A percentile compares a stretch with the other conserved stretches of the same genome.
Conservation (phyloP, 495 filamentous ascomycete genomes). For the Talaromyces ruber region DNA sequence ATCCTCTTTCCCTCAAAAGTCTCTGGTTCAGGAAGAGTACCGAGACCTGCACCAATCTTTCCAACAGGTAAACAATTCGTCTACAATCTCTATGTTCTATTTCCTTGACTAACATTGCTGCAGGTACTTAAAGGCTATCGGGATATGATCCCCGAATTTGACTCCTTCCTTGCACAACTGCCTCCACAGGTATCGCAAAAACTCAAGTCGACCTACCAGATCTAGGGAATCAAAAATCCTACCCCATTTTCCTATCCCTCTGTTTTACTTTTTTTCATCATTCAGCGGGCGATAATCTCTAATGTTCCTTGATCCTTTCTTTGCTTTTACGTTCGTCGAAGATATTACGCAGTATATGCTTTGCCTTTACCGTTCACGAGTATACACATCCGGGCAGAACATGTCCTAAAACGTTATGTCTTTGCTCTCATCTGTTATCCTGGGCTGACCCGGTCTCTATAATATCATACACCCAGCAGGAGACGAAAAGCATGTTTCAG, state of each 20-base stretch:
- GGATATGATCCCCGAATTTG: constrained; percentile 76
- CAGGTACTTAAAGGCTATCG: constrained; percentile 79
- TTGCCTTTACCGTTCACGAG: neutral
- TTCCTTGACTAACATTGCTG: neutral
- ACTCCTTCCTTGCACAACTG: constrained; percentile 65
- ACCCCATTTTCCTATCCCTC: neutral
- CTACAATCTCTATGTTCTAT: constrained; percentile 6
- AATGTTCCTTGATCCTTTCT: neutral
- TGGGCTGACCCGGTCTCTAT: neutral
- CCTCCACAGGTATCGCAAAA: constrained; percentile 53
- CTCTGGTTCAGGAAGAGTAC: constrained; percentile 41
- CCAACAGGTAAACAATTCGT: constrained; percentile 38
- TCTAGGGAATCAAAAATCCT: constrained; percentile 17
- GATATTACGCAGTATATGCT: neutral
- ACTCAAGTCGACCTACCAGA: constrained; percentile 35
- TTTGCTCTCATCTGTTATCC: neutral
- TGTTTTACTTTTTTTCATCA: neutral
- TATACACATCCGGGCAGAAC: neutral
- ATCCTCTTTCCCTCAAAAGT: constrained; percentile 59
- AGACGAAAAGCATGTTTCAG: neutral
- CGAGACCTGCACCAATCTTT: constrained; percentile 43
- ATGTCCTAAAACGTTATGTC: neutral
- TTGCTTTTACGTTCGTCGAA: neutral
- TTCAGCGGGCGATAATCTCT: constrained; percentile 6
- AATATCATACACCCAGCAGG: neutral